A percentile compares a stretch with the other conserved stretches of the same genome.
Evolutionary conservation across 2,329 filamentous ascomycete species (phyloP).

Genomic region (Neoarthrinium moseri): DNA sequence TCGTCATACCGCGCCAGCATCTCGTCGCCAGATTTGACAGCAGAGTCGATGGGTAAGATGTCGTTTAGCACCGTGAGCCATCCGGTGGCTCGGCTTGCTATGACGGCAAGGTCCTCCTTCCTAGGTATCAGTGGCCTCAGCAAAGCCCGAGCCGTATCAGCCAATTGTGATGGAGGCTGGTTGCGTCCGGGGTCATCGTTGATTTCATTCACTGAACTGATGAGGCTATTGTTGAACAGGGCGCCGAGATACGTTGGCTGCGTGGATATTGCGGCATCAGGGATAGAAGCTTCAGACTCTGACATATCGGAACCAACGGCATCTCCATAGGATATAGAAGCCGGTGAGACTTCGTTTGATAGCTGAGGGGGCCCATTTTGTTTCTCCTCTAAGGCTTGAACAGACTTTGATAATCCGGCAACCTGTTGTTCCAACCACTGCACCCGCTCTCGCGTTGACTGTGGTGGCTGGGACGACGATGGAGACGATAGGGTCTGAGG

Average conservation of each 20-base stretch:
- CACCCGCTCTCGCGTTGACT: neutral
- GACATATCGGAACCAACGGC: neutral
- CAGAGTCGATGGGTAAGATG: neutral
- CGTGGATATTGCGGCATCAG: neutral
- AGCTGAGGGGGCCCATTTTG: no score
- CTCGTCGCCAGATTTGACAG: neutral
- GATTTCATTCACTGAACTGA: neutral
- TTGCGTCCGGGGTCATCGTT: neutral
- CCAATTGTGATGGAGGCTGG: neutral
- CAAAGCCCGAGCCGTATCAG: neutral
- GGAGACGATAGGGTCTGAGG: neutral
- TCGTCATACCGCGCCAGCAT: neutral
- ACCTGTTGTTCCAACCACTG: neutral
- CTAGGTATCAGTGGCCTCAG: neutral
- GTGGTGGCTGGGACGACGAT: neutral
- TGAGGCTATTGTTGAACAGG: conserved; percentile 2
- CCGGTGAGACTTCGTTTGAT: no score
- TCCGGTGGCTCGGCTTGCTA: neutral
- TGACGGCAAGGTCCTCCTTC: neutral
- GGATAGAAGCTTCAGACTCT: neutral
- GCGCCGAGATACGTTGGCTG: neutral
- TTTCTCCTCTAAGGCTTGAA: neutral
- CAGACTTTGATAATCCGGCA: neutral
- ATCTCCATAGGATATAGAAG: neutral
- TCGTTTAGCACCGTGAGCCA: neutral